Base-by-base conservation (phyloP, 2,329 filamentous ascomycete genomes). In the Cladosporium sphaerospermum region DNA sequence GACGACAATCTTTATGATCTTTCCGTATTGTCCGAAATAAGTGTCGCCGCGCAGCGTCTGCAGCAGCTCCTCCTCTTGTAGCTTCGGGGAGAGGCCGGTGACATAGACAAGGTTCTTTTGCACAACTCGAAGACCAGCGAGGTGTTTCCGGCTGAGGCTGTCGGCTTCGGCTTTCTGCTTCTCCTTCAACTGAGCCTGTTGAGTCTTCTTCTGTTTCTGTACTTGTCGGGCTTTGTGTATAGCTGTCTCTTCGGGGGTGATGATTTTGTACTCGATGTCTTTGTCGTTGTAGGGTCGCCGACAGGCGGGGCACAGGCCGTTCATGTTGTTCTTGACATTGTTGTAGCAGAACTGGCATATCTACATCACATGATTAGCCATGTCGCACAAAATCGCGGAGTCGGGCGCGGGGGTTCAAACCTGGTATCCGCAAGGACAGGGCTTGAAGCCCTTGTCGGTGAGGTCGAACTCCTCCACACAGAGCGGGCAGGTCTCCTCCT, bases 321-420 rank as follows among this genome's bases (percentile, higher is more conserved):
- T 97, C 81, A 96, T 90, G 64, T 96, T 96, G 64, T 88, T 95
- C 74, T 95, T 95, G 70, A 99, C 95, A 70, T 97, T 99, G 74
- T 99, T 96, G 77, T 92, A 99, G 75, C 93, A 99, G 74, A 99
- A 99, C 77, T 99, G 95, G 73, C 93, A 99, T 70, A 99, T 92
- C 91, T 96, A 65, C 36, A 36, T 10, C 34, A 13, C 14, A 5
- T 37, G 23, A 53, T 60, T 45, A 62, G 60, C 39, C 42, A 14
- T 37, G 37, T 37, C 39, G 34, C 46, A 45, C n/a, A n/a, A 23
- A 36, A 18, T 19, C 28, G 32, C n/a, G 13, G 56, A 42, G 45
- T 40, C 61, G 78, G 58, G 31, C 11, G 36, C 13, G 32, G 13
- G 33, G 19, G 28, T 13, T 28, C 48, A 43, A 81, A 96, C 92